Percentiles rank a stretch among this genome's conserved stretches.
phyloP scores from a whole-genome alignment of 306 rosid genomes.

The Quercus gilva region DNA sequence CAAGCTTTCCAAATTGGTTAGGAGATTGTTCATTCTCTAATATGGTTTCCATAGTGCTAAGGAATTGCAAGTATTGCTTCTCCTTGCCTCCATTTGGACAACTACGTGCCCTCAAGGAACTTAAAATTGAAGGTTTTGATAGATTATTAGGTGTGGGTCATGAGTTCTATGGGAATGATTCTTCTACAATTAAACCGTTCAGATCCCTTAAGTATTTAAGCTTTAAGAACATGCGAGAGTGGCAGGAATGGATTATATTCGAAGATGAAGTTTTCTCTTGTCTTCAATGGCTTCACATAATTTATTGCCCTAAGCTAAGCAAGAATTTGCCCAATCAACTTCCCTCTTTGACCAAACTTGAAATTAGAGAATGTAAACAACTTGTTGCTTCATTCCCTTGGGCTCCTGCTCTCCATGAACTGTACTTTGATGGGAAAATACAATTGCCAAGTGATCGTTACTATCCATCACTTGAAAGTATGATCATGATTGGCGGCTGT shows the following conservation, averaged over 20 bases:
- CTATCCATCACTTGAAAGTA: background rate
- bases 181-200: background rate
- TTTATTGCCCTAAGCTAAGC: background rate
- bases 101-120: constrained; percentile 20
- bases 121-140: constrained; percentile 9
- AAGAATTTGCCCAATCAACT: background rate
- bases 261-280: background rate
- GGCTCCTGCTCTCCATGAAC: background rate
- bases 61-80: background rate
- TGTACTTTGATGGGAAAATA: background rate
- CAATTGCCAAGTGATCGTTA: background rate
- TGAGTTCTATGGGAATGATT: constrained; percentile 9
- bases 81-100: constrained; percentile 3
- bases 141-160: background rate
- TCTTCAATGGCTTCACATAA: background rate
- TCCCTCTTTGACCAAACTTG: background rate
- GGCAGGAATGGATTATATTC: constrained; percentile 8
- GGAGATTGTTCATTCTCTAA: constrained; percentile 19
- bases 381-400: background rate
- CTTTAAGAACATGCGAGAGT: background rate
- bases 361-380: background rate
- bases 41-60: constrained; percentile 1
- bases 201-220: background rate
- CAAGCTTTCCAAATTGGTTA: constrained; percentile 22
- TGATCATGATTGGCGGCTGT: background rate